A percentile compares a stretch with the other conserved stretches of the same genome.
Conservation (phyloP, 306 rosid species). For the Lathyrus sativus region DNA sequence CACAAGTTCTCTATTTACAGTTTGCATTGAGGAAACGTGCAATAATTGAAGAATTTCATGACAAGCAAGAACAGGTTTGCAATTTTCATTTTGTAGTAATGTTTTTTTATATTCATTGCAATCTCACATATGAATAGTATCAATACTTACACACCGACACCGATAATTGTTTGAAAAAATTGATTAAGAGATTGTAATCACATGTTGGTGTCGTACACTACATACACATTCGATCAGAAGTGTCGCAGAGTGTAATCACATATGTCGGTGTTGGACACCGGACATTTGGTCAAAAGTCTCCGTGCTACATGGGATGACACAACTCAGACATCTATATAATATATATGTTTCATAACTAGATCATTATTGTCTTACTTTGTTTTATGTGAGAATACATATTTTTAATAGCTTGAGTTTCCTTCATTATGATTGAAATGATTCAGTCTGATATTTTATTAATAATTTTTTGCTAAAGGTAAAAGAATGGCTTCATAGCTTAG, state of each 20-base stretch:
- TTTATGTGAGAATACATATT: conserved; percentile 24
- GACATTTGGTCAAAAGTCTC: not conserved
- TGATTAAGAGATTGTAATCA: not conserved
- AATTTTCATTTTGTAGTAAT: conserved; percentile 11
- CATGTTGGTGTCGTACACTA: not conserved
- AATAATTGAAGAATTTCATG: conserved; percentile 75
- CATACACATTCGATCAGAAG: not conserved
- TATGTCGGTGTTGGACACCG: not conserved
- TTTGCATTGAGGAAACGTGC: conserved; percentile 87
- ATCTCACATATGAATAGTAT: not conserved
- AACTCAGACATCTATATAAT: not conserved
- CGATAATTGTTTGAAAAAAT: not conserved
- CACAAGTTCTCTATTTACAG: conserved; percentile 88
- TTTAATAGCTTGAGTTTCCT: conserved; percentile 34
- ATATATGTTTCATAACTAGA: conserved; percentile 16
- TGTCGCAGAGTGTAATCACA: not conserved
- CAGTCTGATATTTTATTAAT: conserved; percentile 17
- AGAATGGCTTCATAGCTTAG: conserved; percentile 93
- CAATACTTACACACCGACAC: not conserved
- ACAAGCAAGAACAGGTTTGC: conserved; percentile 88
- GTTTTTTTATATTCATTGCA: conserved; percentile 15
- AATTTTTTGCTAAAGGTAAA: conserved; percentile 55
- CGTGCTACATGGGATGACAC: not conserved
- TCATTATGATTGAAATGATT: conserved; percentile 20
- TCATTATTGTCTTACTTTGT: conserved; percentile 20